Conservation (phyloP, 192 early-diverging fungal species). For the Mortierella hygrophila region DNA sequence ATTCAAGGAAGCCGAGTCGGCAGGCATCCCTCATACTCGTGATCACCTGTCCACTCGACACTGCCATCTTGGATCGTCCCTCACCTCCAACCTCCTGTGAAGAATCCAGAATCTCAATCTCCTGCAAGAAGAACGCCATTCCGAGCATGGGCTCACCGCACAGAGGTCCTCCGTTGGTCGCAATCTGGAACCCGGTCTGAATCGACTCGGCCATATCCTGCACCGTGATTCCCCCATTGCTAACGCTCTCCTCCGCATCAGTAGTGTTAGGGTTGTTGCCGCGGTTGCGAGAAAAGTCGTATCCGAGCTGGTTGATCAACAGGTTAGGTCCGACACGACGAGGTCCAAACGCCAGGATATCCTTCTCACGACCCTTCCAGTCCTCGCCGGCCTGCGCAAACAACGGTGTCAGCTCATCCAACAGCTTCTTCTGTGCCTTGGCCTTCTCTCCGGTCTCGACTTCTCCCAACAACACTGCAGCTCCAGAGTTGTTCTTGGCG, state of each 20-base stretch:
- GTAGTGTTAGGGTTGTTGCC: background rate
- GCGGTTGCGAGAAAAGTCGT: constrained; percentile 37
- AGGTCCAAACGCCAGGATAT: constrained; percentile 89
- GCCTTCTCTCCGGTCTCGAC: constrained; percentile 8
- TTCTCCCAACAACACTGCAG: background rate
- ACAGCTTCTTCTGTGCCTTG: constrained; percentile 30
- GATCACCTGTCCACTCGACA: constrained; percentile 87
- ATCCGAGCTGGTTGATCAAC: constrained; percentile 71
- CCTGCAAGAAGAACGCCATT: constrained; percentile 81
- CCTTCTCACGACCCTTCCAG: constrained; percentile 48
- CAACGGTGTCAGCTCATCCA: constrained; percentile 25
- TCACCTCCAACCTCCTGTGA: constrained; percentile 44
- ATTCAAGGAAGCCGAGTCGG: constrained; percentile 87
- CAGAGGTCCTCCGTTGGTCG: constrained; percentile 89
- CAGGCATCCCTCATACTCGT: constrained; percentile 87
- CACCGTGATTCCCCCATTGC: constrained; percentile 56
- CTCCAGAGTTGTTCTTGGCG: constrained; percentile 6
- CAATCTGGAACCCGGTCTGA: constrained; percentile 93
- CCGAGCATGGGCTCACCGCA: constrained; percentile 95
- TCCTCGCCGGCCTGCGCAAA: constrained; percentile 52
- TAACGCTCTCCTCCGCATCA: constrained; percentile 15
- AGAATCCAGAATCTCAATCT: constrained; percentile 61
- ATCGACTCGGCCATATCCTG: constrained; percentile 85
- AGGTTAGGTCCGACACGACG: constrained; percentile 85
- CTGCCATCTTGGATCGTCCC: constrained; percentile 53